Percentiles rank a stretch among this genome's conserved stretches.
phyloP scores from a whole-genome alignment of 305 asterid genomes.

The Fraxinus floribunda region DNA sequence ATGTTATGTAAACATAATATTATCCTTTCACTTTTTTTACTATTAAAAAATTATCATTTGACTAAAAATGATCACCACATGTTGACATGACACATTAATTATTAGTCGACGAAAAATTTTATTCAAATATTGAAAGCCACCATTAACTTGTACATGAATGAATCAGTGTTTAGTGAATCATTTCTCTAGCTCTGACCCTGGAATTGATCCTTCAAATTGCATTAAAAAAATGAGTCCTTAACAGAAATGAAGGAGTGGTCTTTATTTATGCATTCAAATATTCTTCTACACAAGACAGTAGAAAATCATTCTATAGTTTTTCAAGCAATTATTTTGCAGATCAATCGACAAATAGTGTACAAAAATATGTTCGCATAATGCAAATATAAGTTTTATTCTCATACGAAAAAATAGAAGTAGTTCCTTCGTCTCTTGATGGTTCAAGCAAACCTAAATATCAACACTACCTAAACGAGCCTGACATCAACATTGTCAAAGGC shows the following conservation, averaged over 20 bases:
- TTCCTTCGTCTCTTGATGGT: not conserved
- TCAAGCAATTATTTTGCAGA: not conserved
- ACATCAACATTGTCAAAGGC: slow-evolving; percentile 12
- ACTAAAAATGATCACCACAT: not conserved
- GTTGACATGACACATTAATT: not conserved
- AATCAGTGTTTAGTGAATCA: not conserved
- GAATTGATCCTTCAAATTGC: not conserved
- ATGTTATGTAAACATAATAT: no score
- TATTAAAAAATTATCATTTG: no score
- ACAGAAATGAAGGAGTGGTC: not conserved
- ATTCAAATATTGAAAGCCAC: not conserved
- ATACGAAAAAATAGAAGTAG: not conserved
- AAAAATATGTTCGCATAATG: not conserved
- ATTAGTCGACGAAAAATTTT: not conserved
- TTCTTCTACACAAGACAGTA: not conserved
- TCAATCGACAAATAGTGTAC: not conserved
- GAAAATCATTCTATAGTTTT: not conserved
- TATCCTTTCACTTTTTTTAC: not conserved
- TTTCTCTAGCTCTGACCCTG: not conserved
- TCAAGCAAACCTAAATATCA: not conserved
- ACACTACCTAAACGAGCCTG: not conserved
- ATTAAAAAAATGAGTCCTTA: not conserved
- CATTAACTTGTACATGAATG: not conserved
- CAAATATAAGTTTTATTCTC: not conserved
- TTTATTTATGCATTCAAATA: not conserved